A percentile compares a stretch with the other conserved stretches of the same genome.
Evolutionary conservation across 495 filamentous ascomycete genomes (phyloP).

Genomic region (Podospora didyma): DNA sequence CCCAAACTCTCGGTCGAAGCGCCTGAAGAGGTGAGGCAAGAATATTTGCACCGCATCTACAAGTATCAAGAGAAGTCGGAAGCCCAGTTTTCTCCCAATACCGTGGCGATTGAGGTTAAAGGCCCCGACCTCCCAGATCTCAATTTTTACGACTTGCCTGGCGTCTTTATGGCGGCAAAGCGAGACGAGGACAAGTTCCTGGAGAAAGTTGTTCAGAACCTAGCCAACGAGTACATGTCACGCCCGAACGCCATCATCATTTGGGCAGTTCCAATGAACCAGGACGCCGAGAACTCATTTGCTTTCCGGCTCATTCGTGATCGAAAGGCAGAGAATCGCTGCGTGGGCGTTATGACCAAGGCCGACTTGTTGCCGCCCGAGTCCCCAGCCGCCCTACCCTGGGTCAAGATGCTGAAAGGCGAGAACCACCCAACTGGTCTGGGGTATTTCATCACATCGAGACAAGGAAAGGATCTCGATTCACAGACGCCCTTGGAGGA

Average conservation of each 20-base stretch:
- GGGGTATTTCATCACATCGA: conserved; percentile 61
- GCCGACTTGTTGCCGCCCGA: conserved; percentile 59
- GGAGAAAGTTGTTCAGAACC: conserved; percentile 60
- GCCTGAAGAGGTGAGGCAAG: conserved; percentile 27
- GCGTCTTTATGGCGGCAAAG: conserved; percentile 65
- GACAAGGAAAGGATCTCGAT: conserved; percentile 40
- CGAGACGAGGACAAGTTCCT: conserved; percentile 60
- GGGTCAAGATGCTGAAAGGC: conserved; percentile 56
- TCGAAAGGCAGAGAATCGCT: conserved; percentile 55
- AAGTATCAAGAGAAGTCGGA: conserved; percentile 33
- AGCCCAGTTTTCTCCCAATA: conserved; percentile 73
- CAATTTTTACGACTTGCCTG: conserved; percentile 78
- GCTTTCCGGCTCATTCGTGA: conserved; percentile 59
- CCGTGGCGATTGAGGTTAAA: conserved; percentile 68
- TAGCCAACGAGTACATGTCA: conserved; percentile 63
- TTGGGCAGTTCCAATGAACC: conserved; percentile 69
- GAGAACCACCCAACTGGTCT: conserved; percentile 53
- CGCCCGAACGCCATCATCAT: conserved; percentile 66
- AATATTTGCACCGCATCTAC: conserved; percentile 21
- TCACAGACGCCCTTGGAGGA: conserved; percentile 55
- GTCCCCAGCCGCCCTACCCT: conserved; percentile 42
- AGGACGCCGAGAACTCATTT: conserved; percentile 67
- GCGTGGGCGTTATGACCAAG: conserved; percentile 76
- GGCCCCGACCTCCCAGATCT: conserved; percentile 64
- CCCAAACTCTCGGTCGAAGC: conserved; percentile 33